A percentile compares a stretch with the other conserved stretches of the same genome.
Evolutionary conservation across 2,329 filamentous ascomycete genomes (phyloP).

Genomic region (Fusarium metavorans): DNA sequence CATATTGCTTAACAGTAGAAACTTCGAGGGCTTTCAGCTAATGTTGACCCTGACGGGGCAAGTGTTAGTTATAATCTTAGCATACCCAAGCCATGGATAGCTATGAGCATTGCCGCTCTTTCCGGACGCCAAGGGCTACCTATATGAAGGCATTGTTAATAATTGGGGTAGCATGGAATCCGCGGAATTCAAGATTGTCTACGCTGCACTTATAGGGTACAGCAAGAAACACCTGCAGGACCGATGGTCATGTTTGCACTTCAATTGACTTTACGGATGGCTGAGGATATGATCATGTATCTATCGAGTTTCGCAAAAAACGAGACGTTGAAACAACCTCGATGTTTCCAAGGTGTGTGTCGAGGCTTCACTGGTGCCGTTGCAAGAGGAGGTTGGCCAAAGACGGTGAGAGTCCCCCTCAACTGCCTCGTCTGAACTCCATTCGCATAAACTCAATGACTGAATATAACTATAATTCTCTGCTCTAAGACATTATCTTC

Average conservation of each 20-base stretch:
- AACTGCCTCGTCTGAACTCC: background rate
- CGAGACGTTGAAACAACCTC: background rate
- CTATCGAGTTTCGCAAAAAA: background rate
- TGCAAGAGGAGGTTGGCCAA: background rate
- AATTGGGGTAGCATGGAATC: background rate
- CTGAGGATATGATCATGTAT: too few relatives aligned
- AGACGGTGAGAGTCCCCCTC: background rate
- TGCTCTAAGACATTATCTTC: background rate
- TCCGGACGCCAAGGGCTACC: background rate
- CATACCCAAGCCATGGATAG: background rate
- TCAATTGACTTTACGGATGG: too few relatives aligned
- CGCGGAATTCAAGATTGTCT: too few relatives aligned
- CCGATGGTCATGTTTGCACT: background rate
- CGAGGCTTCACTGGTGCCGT: background rate
- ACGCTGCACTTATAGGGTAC: background rate
- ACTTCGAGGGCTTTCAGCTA: background rate
- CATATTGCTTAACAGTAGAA: background rate
- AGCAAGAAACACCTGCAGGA: background rate
- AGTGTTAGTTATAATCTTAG: background rate
- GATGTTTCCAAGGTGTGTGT: too few relatives aligned
- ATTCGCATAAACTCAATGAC: background rate
- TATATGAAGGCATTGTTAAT: background rate
- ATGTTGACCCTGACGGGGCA: too few relatives aligned
- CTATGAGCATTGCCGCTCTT: background rate
- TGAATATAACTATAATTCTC: background rate